Evolutionary conservation across 2,329 filamentous ascomycete genomes (phyloP).

Genomic region (Sporothrix dimorphospora): DNA sequence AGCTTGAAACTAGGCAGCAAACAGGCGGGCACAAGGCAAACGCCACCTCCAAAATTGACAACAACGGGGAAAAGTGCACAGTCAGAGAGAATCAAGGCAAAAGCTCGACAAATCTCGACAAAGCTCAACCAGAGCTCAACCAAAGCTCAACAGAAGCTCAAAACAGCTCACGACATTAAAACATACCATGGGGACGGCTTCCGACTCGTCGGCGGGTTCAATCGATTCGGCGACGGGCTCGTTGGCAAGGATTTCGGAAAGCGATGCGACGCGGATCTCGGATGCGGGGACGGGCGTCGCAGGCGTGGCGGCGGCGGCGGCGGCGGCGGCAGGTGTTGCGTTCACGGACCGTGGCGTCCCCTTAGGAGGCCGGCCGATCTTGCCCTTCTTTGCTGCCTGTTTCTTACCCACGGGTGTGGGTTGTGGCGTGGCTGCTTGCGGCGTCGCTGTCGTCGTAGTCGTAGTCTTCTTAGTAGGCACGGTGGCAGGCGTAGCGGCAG

Average conservation of each 20-base stretch:
- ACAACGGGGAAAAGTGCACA: not conserved
- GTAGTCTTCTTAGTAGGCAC: slow-evolving; percentile 6
- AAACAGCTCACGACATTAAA: not conserved
- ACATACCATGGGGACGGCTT: not conserved
- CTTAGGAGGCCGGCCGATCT: slow-evolving; percentile 14
- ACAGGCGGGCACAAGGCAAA: not conserved
- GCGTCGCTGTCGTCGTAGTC: not conserved
- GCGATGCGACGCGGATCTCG: not conserved
- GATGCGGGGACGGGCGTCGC: not conserved
- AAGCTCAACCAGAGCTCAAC: not conserved
- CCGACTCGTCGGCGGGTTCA: not conserved
- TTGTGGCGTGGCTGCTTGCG: not conserved
- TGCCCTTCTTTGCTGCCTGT: not conserved
- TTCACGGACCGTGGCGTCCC: not conserved
- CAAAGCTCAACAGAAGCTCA: not conserved
- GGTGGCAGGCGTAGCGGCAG: not conserved
- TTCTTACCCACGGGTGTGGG: not conserved
- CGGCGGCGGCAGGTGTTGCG: not conserved
- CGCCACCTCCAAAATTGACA: not conserved
- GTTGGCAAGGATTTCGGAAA: not conserved
- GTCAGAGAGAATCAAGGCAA: not conserved
- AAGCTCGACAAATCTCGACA: not conserved
- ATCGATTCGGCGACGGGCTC: not conserved
- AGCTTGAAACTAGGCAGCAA: not conserved
- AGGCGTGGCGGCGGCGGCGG: not conserved